These are phyloP conservation scores for Podila horticola DNA, from an alignment of 192 early-diverging fungal species.

Conservation along the genomic window DNA sequence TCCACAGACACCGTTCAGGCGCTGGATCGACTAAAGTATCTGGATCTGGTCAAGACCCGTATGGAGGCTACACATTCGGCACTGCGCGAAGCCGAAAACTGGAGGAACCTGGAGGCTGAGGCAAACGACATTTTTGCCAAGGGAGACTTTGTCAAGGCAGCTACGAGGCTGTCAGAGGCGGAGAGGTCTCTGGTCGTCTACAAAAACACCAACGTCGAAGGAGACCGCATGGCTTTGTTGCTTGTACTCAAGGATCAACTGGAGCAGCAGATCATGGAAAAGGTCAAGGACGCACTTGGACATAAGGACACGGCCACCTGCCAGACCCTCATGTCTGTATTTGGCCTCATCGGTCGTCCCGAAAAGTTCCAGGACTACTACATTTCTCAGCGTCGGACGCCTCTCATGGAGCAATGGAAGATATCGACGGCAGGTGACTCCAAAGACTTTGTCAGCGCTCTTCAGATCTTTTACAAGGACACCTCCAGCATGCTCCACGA, in stretches of 20 bases:
- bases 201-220: slow-evolving; percentile 76
- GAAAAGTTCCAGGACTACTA: slow-evolving; percentile 71
- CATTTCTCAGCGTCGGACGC: slow-evolving; percentile 56
- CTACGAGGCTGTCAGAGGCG: slow-evolving; percentile 69
- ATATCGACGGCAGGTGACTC: slow-evolving; percentile 11
- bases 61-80: slow-evolving; percentile 73
- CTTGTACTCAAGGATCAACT: slow-evolving; percentile 67
- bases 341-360: slow-evolving; percentile 64
- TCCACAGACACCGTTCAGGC: slow-evolving; percentile 51
- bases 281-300: slow-evolving; percentile 62
- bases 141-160: slow-evolving; percentile 71
- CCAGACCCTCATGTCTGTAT: slow-evolving; percentile 63
- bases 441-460: slow-evolving; percentile 44
- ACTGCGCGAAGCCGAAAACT: slow-evolving; percentile 81
- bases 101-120: slow-evolving; percentile 78
- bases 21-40: slow-evolving; percentile 67
- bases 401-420: slow-evolving; percentile 62
- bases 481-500: slow-evolving; percentile 60
- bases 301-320: slow-evolving; percentile 67
- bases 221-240: slow-evolving; percentile 67
- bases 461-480: slow-evolving; percentile 65
- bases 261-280: slow-evolving; percentile 60
- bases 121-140: slow-evolving; percentile 70
- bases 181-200: slow-evolving; percentile 65
- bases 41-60: slow-evolving; percentile 72